phyloP scores from a whole-genome alignment of 768 basidiomycete genomes.

The Pleurotus eryngii region DNA sequence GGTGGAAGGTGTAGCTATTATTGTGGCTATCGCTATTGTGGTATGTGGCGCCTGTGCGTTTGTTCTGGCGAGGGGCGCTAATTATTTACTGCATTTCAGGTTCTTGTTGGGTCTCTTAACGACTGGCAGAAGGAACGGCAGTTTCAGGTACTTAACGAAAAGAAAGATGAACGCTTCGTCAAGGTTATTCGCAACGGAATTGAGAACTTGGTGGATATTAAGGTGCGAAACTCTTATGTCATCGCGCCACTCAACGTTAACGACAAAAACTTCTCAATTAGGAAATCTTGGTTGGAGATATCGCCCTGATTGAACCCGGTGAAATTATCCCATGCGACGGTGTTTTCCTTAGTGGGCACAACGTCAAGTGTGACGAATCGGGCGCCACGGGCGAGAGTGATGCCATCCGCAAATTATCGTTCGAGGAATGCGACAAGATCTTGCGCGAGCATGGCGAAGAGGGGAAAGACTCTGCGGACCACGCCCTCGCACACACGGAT shows the following conservation, averaged over 20 bases:
- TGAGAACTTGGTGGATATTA: constrained; percentile 77
- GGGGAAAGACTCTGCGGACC: background rate
- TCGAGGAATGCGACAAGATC: constrained; percentile 54
- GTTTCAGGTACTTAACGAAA: constrained; percentile 87
- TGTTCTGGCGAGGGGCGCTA: too few species aligned
- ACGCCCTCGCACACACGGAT: constrained; percentile 59
- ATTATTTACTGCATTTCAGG: constrained; percentile 33
- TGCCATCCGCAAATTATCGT: constrained; percentile 85
- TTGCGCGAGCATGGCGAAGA: constrained; percentile 30
- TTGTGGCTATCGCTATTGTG: constrained; percentile 73
- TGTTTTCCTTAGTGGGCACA: constrained; percentile 88
- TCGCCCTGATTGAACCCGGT: constrained; percentile 89
- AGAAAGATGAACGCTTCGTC: constrained; percentile 91
- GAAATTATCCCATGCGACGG: constrained; percentile 97
- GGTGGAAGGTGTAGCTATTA: constrained; percentile 91
- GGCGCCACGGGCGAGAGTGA: constrained; percentile 97
- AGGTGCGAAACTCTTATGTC: constrained; percentile 40
- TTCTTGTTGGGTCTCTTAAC: constrained; percentile 89
- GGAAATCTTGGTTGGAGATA: constrained; percentile 92
- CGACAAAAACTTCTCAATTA: constrained; percentile 31
- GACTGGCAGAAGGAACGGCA: constrained; percentile 99
- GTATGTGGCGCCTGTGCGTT: constrained; percentile 34
- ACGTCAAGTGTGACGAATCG: constrained; percentile 93
- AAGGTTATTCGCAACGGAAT: constrained; percentile 75
- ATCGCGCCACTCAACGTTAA: constrained; percentile 11